Base-by-base conservation (phyloP, 768 basidiomycete genomes). In the Leccinum incarnatum region DNA sequence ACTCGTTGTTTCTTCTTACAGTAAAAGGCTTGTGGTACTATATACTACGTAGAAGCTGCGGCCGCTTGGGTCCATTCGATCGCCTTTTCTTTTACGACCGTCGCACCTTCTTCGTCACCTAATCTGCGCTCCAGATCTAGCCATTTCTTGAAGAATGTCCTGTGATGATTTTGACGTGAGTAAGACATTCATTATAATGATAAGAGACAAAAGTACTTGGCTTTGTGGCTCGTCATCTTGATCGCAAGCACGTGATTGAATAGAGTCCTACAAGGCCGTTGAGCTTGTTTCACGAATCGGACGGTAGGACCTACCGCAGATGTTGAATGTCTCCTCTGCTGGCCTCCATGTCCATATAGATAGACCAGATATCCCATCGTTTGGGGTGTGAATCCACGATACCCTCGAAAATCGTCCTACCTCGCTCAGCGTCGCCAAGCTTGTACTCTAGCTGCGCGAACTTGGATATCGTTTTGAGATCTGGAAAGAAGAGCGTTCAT, bases 111-210 rank as follows among this genome's bases (percentile, higher is more conserved):
- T 59, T 90, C 92, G 65, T 97, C 92, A 4, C 96, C 97, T 58
- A 95, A 75, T 64, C 85, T 83, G 64, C 83, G 85, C 73, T 98
- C 97, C 40, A 97, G 74, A 59, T 87, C 87, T 32, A 98, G 79
- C 93, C 95, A 97, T 73, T 98, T 98, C 76, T 99, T 99, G 83
- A 99, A 98, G 74, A 98, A 88, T 29, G 88, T 84, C 75, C 93
- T 95, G 29, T 58, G 23, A 58, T 53, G 58, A 56, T 64, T 64
- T 9, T 11, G 11, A 63, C 55, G 32, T 65, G 55, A 66, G 59
- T 30, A 25, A 14, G 15, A 57, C 21, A 19, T 17, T 21, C 2
- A 19, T 32, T 32, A n/a, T 7, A 21, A 6, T n/a, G 25, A 30
- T 48, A 36, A 4, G 29, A 55, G 23, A 7, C n/a, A 81, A 45